Evolutionary conservation across 2,329 filamentous ascomycete species (phyloP), one percentile per base, ranked within the genome.

Genomic region (Colletotrichum limetticola): DNA sequence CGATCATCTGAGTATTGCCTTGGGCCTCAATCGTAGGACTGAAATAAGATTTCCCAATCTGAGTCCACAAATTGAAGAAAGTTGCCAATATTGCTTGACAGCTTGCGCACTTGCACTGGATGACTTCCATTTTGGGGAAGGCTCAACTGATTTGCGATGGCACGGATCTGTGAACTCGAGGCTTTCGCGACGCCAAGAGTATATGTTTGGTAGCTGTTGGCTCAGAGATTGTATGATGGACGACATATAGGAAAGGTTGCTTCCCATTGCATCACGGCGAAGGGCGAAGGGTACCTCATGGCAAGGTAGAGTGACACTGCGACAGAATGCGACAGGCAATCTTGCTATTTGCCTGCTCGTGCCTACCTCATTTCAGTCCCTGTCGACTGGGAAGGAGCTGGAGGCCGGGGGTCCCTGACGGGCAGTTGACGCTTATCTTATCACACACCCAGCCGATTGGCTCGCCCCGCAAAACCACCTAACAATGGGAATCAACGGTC

Each of bases 1-100:
- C 66, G 22, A 66, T 46, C 19, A 82, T 66, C 3, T 77, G 72
- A 4, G 79, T 73, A 12, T 73, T 71, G 53, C 76, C 67, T 3
- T 76, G 75, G 4, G 78, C 53, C 26, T 78, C 72, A 5, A 82
- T 70, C 12, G 81, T 76, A 5, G 83, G 83, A n/a, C 81, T 83
- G 65, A 83, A 80, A 70, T 84, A 84, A 26, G 78, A 80, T 59
- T 82, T 83, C 55, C 82, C 83, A 37, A 86, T 79, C 72, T 84
- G 79, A 2, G 76, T 81, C 84, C 84, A 86, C 7, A 81, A 55
- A 52, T 86, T 85, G 67, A 77, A 49, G 59, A 83, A 79, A 1
- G 61, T 69, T 61, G 80, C 80, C n/a, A 84, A 68, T 6, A 76
- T 66, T 7, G 76, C 72, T 28, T 81, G 76, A 71, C 79, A 83